A percentile compares a stretch with the other conserved stretches of the same genome.
phyloP scores from a whole-genome alignment of 768 basidiomycete species.

The Mycena filopes region DNA sequence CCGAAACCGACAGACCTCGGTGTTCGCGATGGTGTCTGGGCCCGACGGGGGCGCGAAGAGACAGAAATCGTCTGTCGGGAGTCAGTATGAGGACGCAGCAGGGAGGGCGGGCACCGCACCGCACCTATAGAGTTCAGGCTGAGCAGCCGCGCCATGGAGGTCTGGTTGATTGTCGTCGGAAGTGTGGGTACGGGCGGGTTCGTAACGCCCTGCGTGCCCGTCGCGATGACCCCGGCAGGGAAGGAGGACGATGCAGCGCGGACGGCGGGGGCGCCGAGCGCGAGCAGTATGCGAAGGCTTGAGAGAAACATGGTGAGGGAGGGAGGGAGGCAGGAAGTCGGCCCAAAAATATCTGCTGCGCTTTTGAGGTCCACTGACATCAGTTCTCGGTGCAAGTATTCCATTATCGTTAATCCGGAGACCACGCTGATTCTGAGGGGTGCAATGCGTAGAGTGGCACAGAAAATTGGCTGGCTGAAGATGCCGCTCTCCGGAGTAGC shows the following conservation, averaged over 20 bases:
- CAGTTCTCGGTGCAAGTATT: too few relatives aligned
- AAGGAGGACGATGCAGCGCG: conserved; percentile 16
- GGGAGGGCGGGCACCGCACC: too few relatives aligned
- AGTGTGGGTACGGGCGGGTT: conserved; percentile 22
- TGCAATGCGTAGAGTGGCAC: too few relatives aligned
- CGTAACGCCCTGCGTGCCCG: conserved; percentile 19
- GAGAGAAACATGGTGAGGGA: conserved; percentile 11
- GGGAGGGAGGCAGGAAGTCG: too few relatives aligned
- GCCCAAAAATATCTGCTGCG: too few relatives aligned
- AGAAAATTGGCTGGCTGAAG: too few relatives aligned
- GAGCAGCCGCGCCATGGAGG: conserved; percentile 20
- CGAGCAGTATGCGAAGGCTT: conserved; percentile 19
- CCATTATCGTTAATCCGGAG: too few relatives aligned
- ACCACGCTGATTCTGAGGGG: too few relatives aligned
- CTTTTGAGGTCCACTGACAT: too few relatives aligned
- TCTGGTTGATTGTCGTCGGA: conserved; percentile 16
- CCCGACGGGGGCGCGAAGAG: conserved; percentile 52
- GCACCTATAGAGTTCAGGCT: conserved; percentile 26
- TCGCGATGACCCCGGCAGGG: conserved; percentile 21
- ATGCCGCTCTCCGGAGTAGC: too few relatives aligned
- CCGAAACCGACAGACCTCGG: conserved; percentile 44
- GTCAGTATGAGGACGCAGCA: conserved; percentile 38
- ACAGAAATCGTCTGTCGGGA: conserved; percentile 57
- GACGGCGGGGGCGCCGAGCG: conserved; percentile 5
- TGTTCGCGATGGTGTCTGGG: conserved; percentile 45